Evolutionary conservation across 768 basidiomycete species (phyloP).

Genomic region (Pisolithus tinctorius): DNA sequence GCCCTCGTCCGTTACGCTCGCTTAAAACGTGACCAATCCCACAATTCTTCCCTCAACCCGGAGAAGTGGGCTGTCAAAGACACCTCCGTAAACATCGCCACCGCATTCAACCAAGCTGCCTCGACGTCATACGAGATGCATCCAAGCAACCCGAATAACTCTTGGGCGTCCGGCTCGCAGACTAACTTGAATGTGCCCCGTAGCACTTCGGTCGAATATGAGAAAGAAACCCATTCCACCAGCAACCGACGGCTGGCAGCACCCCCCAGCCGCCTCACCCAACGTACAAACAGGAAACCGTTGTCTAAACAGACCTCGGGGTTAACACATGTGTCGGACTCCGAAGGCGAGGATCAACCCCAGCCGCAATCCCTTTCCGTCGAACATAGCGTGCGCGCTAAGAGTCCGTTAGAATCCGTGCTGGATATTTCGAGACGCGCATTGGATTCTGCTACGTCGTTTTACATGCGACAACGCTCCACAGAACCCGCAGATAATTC

Average conservation of each 20-base stretch:
- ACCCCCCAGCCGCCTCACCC: conserved; percentile 46
- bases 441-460: conserved; percentile 46
- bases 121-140: conserved; percentile 34
- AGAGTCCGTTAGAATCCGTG: conserved; percentile 62
- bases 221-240: conserved; percentile 53
- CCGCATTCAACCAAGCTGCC: conserved; percentile 72
- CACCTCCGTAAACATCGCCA: conserved; percentile 82
- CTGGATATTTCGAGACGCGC: conserved; percentile 50
- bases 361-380: conserved; percentile 19
- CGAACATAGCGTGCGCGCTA: conserved; percentile 44
- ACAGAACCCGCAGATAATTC: conserved; percentile 42
- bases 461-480: conserved; percentile 59
- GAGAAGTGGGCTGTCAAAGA: conserved; percentile 71
- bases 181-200: conserved; percentile 47
- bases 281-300: conserved; percentile 36
- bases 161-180: conserved; percentile 61
- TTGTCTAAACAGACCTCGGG: conserved; percentile 48
- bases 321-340: conserved; percentile 55
- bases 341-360: conserved; percentile 50
- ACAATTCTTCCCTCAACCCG: conserved; percentile 37
- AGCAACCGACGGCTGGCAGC: conserved; percentile 51
- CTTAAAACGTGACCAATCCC: conserved; percentile 37
- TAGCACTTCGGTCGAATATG: conserved; percentile 78
- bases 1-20: conserved; percentile 43
- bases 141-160: conserved; percentile 47